These are phyloP conservation scores for Vitis amurensis DNA, from an alignment of 164 flowering plant genomes.

Conservation along the genomic window DNA sequence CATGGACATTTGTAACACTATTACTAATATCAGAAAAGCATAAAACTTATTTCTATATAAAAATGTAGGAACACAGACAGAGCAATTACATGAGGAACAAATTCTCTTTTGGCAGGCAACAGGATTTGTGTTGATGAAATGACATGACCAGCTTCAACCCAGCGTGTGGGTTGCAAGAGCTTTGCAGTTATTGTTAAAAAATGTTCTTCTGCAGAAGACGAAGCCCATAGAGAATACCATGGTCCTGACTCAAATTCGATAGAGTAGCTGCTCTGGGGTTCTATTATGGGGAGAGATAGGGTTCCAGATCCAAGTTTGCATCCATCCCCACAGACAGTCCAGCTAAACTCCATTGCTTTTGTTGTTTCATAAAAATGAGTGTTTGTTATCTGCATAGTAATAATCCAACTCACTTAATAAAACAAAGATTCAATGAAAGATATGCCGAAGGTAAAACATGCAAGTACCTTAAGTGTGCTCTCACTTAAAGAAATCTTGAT, in stretches of 20 bases:
- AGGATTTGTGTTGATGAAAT: slow-evolving; percentile 69
- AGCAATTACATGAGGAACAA: slow-evolving; percentile 49
- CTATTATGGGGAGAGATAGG: slow-evolving; percentile 56
- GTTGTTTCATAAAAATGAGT: slow-evolving; percentile 65
- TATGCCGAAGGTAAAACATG: background rate
- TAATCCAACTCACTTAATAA: background rate
- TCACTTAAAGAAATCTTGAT: slow-evolving; percentile 61
- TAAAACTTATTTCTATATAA: background rate
- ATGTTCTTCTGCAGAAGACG: slow-evolving; percentile 56
- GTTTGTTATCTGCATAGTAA: slow-evolving; percentile 61
- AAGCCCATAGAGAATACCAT: slow-evolving; percentile 62
- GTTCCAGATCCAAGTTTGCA: slow-evolving; percentile 64
- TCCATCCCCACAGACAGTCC: slow-evolving; percentile 79
- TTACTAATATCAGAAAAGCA: background rate
- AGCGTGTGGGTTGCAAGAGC: slow-evolving; percentile 58
- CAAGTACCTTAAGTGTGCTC: slow-evolving; percentile 57
- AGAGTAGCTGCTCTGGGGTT: slow-evolving; percentile 62
- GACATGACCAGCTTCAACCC: slow-evolving; percentile 86
- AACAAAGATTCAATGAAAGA: background rate
- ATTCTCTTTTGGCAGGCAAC: slow-evolving; percentile 54
- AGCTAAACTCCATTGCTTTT: slow-evolving; percentile 59
- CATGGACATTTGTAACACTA: slow-evolving; percentile 1
- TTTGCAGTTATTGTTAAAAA: slow-evolving; percentile 65
- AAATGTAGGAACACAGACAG: background rate
- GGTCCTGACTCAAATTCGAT: slow-evolving; percentile 67